Evolutionary conservation across 306 rosid species (phyloP).

Genomic region (Dicorynia guianensis): DNA sequence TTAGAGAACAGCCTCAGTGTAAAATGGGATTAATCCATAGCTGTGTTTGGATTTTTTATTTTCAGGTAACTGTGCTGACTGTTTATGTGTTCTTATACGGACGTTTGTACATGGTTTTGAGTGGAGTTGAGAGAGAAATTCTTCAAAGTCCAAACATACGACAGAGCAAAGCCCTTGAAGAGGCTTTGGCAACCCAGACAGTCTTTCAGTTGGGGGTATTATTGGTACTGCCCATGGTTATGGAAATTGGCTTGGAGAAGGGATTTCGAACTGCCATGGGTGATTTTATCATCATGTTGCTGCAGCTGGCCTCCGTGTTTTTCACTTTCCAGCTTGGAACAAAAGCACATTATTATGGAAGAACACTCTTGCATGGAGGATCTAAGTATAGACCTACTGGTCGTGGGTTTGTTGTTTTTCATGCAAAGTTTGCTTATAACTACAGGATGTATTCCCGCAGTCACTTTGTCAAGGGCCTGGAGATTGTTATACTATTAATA

Average conservation of each 20-base stretch:
- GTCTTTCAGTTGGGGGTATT: conserved; percentile 65
- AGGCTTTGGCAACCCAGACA: conserved; percentile 66
- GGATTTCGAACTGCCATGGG: conserved; percentile 71
- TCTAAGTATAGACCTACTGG: conserved; percentile 70
- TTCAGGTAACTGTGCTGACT: conserved; percentile 67
- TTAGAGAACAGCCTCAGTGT: not conserved
- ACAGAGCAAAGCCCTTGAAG: conserved; percentile 64
- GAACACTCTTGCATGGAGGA: conserved; percentile 76
- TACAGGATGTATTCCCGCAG: conserved; percentile 68
- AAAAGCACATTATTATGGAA: conserved; percentile 71
- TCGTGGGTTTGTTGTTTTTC: conserved; percentile 74
- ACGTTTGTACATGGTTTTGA: conserved; percentile 71
- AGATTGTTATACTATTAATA: conserved; percentile 56
- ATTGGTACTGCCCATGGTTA: conserved; percentile 68
- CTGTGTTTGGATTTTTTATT: conserved; percentile 12
- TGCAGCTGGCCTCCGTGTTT: conserved; percentile 74
- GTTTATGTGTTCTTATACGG: conserved; percentile 70
- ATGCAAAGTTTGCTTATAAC: conserved; percentile 70
- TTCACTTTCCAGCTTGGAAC: conserved; percentile 75
- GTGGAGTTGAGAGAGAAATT: conserved; percentile 67
- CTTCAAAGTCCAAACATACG: conserved; percentile 51
- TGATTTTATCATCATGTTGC: conserved; percentile 67
- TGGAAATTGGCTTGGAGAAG: conserved; percentile 76
- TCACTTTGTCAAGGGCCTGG: conserved; percentile 79
- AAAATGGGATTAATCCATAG: not conserved